Conservation (phyloP, 2,329 filamentous ascomycete species). For the Xylaria sp. region DNA sequence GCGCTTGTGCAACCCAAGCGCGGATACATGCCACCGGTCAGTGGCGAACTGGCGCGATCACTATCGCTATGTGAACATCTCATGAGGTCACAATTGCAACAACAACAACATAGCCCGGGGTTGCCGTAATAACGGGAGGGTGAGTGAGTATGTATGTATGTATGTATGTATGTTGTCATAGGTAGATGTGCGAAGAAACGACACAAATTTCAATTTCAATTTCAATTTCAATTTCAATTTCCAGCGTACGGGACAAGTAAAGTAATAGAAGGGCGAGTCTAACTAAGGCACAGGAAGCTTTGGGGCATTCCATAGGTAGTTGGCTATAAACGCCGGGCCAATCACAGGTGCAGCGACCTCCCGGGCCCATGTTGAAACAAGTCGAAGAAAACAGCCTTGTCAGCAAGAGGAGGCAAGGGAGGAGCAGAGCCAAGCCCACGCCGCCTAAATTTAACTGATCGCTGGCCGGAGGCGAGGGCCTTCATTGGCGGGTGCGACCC, state of each 20-base stretch:
- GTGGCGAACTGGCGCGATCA: neutral
- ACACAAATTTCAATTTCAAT: too few relatives aligned
- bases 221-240: too few relatives aligned
- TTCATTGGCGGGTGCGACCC: conserved; percentile 35
- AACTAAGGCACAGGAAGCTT: conserved; percentile 8
- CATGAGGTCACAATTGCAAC: conserved; percentile 19
- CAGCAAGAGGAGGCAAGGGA: conserved; percentile 26
- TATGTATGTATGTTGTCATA: too few relatives aligned
- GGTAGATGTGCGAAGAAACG: conserved; percentile 2
- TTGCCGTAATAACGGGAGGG: conserved; percentile 16
- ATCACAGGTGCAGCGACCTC: conserved; percentile 19
- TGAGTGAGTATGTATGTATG: neutral
- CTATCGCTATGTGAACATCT: conserved; percentile 17
- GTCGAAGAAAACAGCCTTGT: conserved; percentile 31
- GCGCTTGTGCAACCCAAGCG: conserved; percentile 11
- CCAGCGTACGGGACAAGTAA: neutral
- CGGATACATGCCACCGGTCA: neutral
- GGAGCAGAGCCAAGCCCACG: conserved; percentile 11
- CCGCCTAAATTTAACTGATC: conserved; percentile 36
- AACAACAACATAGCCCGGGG: conserved; percentile 8
- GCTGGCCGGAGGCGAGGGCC: conserved; percentile 16
- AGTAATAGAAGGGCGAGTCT: neutral
- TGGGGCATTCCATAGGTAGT: conserved; percentile 21
- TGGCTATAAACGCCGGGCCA: conserved; percentile 29
- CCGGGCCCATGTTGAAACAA: conserved; percentile 28